Base-by-base conservation (phyloP, 495 filamentous ascomycete genomes). In the Aspergillus baeticus region DNA sequence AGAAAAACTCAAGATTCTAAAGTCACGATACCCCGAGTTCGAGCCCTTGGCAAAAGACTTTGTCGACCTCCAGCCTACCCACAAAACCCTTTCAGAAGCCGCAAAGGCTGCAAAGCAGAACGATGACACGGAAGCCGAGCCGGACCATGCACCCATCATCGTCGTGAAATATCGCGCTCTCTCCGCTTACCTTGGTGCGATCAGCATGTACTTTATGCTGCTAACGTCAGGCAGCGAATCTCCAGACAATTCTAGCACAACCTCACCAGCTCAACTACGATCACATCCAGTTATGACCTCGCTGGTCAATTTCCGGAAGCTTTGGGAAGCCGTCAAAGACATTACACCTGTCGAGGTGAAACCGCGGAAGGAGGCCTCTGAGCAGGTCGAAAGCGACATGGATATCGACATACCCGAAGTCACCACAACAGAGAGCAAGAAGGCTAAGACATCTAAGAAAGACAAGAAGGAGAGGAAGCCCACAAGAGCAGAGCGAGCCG, bases 151-250 rank as follows among this genome's bases (percentile, higher is more conserved):
- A n/a, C 73, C 78, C 3, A 68, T 78, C 57, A 78, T 81, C n/a
- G 78, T 90, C 6, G 70, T 89, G 45, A 91, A 94, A 64, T 73
- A 84, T 59, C 85, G 87, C 59, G 84, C 92, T 21, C 69, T 96
- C 22, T 86, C 87, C 26, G 85, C 91, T 42, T 96, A 98, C 68
- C 75, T 98, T 15, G 92, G 87, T 34, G 79, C 90, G 0, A 77
- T 98, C 63, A 85, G 87, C 54, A 91, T 96, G 85, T 98, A 98
- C 69, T 96, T 98, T 68, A 89, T 91, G 52, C 79, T 98, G 37
- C 74, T 98, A 23, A 87, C 90, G 22, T 95, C 90, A 2, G 80
- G 87, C 13, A 73, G 83, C 44, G 79, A 73, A 22, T 62, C 81
- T 14, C 74, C 77, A 35, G 64, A 65, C 11, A 73, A 77, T 14